These are phyloP conservation scores for Tolypocladium ophioglossoides DNA, from an alignment of 2,329 filamentous ascomycete genomes.

Conservation along the genomic window DNA sequence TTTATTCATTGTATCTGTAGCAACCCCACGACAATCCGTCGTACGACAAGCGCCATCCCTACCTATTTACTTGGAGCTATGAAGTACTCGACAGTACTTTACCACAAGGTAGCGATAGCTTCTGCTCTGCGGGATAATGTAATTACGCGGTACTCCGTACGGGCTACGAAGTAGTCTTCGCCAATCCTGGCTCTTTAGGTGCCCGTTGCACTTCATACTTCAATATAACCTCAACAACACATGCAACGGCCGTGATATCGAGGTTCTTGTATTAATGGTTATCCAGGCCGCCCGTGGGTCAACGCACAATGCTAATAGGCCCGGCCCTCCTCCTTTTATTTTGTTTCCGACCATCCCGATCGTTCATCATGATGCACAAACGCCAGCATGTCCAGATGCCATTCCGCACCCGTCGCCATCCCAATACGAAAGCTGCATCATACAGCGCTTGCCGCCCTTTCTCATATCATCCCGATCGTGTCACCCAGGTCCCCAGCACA, in stretches of 20 bases:
- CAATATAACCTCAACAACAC: no score
- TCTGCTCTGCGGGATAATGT: no score
- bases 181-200: no score
- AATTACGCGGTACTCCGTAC: no score
- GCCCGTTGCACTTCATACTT: no score
- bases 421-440: not conserved
- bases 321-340: not conserved
- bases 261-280: not conserved
- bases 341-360: conserved; percentile 8
- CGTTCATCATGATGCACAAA: conserved; percentile 22
- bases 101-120: no score
- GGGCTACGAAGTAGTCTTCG: no score
- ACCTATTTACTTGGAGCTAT: no score
- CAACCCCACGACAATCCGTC: no score
- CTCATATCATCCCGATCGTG: not conserved
- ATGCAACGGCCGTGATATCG: not conserved
- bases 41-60: no score
- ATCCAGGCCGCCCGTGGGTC: not conserved
- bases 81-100: no score
- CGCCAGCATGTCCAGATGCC: conserved; percentile 6
- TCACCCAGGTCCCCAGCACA: not conserved
- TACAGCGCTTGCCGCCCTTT: not conserved
- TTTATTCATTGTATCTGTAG: no score
- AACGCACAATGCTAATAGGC: not conserved
- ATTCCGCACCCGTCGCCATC: not conserved